phyloP scores from a whole-genome alignment of 108 stramenopile genomes.

The Pseudonitzschia pungens region DNA sequence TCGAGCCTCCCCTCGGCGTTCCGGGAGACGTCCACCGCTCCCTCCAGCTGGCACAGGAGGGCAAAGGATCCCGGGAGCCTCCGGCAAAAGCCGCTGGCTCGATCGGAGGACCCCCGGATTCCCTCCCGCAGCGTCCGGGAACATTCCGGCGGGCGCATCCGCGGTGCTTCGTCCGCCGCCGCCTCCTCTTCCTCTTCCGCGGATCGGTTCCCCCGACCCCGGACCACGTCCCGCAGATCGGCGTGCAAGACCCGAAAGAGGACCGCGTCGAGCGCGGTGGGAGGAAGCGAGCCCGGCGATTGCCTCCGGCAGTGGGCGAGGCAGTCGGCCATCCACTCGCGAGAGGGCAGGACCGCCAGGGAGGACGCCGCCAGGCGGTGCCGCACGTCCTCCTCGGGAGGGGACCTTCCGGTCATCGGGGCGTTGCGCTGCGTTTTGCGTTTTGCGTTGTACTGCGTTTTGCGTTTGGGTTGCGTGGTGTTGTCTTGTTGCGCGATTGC shows the following conservation, averaged over 20 bases:
- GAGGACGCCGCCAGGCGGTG: not conserved
- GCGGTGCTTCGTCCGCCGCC: too few relatives aligned
- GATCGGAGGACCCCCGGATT: not conserved
- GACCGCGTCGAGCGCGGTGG: constrained; percentile 28
- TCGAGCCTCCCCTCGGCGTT: constrained; percentile 48
- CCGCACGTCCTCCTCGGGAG: not conserved
- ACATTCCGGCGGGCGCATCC: not conserved
- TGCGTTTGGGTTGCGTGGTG: not conserved
- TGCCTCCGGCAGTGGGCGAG: not conserved
- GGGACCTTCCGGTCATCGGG: not conserved
- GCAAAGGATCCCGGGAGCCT: constrained; percentile 40
- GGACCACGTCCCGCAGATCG: constrained; percentile 79
- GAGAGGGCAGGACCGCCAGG: not conserved
- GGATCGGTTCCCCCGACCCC: too few relatives aligned
- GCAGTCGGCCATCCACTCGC: not conserved
- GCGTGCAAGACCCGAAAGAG: constrained; percentile 61
- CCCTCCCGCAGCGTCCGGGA: constrained; percentile 15
- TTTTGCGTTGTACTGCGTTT: too few relatives aligned
- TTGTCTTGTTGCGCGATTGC: too few relatives aligned
- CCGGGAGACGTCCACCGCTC: constrained; percentile 51
- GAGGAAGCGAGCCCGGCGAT: not conserved
- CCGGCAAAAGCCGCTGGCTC: constrained; percentile 9
- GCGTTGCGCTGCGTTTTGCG: too few relatives aligned
- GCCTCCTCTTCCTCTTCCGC: too few relatives aligned
- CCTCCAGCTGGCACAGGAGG: constrained; percentile 75